Evolutionary conservation across 768 basidiomycete genomes (phyloP).

Genomic region (Kwoniella dejecticola): DNA sequence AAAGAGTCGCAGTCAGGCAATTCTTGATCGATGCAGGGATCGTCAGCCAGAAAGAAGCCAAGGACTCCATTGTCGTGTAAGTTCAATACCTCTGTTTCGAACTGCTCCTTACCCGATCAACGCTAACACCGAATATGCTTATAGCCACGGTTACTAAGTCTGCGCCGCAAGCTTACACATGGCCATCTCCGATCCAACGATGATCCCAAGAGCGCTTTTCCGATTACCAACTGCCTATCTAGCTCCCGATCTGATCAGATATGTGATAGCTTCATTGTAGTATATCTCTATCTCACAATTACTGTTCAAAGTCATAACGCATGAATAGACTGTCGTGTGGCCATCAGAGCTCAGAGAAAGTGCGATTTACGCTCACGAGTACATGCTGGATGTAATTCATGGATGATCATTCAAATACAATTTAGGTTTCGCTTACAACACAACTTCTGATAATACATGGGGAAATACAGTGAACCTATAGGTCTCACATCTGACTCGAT

Average conservation of each 20-base stretch:
- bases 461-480: too few species aligned
- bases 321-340: background rate
- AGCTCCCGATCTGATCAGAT: background rate
- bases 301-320: background rate
- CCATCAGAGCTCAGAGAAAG: too few species aligned
- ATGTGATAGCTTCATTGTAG: background rate
- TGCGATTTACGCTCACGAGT: too few species aligned
- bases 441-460: too few species aligned
- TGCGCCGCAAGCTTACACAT: background rate
- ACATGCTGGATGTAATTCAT: too few species aligned
- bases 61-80: constrained; percentile 55
- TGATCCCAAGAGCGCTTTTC: too few species aligned
- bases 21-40: constrained; percentile 70
- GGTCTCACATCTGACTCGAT: too few species aligned
- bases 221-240: too few species aligned
- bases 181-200: too few species aligned
- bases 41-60: constrained; percentile 55
- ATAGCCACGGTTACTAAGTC: constrained; percentile 50
- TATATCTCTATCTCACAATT: background rate
- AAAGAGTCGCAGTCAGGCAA: constrained; percentile 81
- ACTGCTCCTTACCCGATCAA: too few species aligned
- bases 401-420: background rate
- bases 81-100: constrained; percentile 13
- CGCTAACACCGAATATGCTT: too few species aligned
- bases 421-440: too few species aligned